Conservation (phyloP, 345 rosid genomes). For the Odontarrhena argentea region DNA sequence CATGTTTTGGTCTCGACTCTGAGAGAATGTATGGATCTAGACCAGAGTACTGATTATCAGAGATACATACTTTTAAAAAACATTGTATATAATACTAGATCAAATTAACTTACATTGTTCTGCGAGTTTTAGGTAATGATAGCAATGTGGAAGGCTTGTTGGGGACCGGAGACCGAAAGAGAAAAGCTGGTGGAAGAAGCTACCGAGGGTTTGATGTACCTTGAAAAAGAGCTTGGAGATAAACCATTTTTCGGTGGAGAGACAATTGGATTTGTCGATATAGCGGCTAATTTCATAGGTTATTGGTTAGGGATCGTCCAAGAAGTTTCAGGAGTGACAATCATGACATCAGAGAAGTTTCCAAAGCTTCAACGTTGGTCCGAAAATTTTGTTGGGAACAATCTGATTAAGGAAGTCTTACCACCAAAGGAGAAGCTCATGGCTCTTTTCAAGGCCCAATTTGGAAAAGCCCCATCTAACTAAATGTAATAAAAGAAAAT, state of each 20-base stretch:
- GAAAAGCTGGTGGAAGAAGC: slow-evolving; percentile 49
- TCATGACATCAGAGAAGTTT: slow-evolving; percentile 53
- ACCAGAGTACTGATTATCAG: too few species aligned
- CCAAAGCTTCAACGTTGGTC: slow-evolving; percentile 51
- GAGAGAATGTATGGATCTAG: too few species aligned
- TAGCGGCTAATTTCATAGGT: slow-evolving; percentile 47
- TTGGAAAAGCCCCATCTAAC: slow-evolving; percentile 22
- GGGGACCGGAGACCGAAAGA: slow-evolving; percentile 40
- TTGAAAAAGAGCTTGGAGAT: slow-evolving; percentile 57
- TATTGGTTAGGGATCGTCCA: slow-evolving; percentile 46
- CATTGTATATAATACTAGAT: background rate
- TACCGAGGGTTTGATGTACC: slow-evolving; percentile 37
- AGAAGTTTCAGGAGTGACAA: slow-evolving; percentile 46
- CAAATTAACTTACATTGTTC: background rate
- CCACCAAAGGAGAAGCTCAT: slow-evolving; percentile 49
- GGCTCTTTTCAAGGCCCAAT: slow-evolving; percentile 34
- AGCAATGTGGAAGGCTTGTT: slow-evolving; percentile 41
- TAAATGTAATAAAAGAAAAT: background rate
- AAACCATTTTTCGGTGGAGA: slow-evolving; percentile 69
- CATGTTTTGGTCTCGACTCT: too few species aligned
- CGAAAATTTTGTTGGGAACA: slow-evolving; percentile 36
- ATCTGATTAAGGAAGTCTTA: slow-evolving; percentile 44
- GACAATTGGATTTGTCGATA: slow-evolving; percentile 59
- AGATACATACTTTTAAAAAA: too few species aligned
- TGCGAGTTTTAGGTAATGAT: slow-evolving; percentile 37